phyloP scores from a whole-genome alignment of 768 basidiomycete genomes.

The Lactarius sp. region DNA sequence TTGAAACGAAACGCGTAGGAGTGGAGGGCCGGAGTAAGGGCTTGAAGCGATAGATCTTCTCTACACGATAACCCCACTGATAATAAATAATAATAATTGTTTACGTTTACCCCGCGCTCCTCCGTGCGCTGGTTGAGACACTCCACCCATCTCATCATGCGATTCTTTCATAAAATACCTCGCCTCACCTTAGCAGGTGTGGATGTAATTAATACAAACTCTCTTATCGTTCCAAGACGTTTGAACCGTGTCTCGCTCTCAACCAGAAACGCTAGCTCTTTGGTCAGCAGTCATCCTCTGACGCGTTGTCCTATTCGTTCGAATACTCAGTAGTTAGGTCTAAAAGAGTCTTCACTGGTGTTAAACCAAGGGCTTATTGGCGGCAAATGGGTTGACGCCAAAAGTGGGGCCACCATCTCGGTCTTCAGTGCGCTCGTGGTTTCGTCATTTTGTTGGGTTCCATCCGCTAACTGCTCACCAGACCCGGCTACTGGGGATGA shows the following conservation, averaged over 20 bases:
- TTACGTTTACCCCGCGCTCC: too few relatives aligned
- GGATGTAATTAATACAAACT: neutral
- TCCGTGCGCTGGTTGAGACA: too few relatives aligned
- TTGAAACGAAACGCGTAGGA: constrained; percentile 40
- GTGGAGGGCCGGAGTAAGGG: neutral
- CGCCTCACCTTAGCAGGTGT: neutral
- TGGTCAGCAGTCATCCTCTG: constrained; percentile 1
- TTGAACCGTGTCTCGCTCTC: neutral
- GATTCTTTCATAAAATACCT: neutral
- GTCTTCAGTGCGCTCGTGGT: constrained; percentile 62
- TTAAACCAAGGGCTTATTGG: constrained; percentile 74
- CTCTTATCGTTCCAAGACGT: neutral
- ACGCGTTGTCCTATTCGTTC: neutral
- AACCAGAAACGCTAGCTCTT: constrained; percentile 14
- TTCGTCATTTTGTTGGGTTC: neutral
- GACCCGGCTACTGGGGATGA: constrained; percentile 86
- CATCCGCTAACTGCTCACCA: constrained; percentile 30
- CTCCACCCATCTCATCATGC: neutral
- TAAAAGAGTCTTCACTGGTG: constrained; percentile 74
- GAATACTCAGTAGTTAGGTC: constrained; percentile 25
- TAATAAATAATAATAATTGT: too few relatives aligned
- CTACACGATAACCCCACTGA: too few relatives aligned
- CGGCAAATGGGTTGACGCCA: constrained; percentile 84
- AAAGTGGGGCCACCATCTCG: constrained; percentile 60
- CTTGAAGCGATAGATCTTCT: neutral